These are phyloP conservation scores for Plantago elongata DNA, from an alignment of 257 asterid genomes.

Conservation along the genomic window DNA sequence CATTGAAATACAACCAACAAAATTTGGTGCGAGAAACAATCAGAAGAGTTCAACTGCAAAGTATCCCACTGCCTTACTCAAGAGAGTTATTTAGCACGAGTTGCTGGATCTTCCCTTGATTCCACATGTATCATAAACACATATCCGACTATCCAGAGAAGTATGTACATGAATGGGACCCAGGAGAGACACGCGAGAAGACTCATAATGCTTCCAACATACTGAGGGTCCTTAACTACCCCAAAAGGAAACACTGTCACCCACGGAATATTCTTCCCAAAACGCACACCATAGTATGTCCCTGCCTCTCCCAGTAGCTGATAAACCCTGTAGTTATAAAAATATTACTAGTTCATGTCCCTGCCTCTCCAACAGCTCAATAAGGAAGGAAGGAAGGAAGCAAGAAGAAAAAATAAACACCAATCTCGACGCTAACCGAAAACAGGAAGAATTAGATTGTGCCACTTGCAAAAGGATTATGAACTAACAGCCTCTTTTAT, in stretches of 20 bases:
- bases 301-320: constrained; percentile 90
- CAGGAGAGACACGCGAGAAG: constrained; percentile 69
- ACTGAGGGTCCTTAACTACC: constrained; percentile 84
- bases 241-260: constrained; percentile 84
- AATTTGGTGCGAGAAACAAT: constrained; percentile 9
- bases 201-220: constrained; percentile 78
- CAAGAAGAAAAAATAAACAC: neutral
- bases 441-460: neutral
- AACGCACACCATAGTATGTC: constrained; percentile 88
- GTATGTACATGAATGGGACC: constrained; percentile 58
- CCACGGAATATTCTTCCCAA: constrained; percentile 84
- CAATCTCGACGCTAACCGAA: neutral
- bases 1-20: constrained; percentile 9
- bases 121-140: constrained; percentile 60
- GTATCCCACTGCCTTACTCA: constrained; percentile 21
- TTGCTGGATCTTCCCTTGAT: constrained; percentile 65
- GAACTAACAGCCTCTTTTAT: too few relatives aligned
- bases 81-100: constrained; percentile 67
- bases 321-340: constrained; percentile 59
- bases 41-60: neutral
- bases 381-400: neutral
- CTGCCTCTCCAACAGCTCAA: too few relatives aligned
- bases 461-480: neutral
- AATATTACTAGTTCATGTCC: neutral
- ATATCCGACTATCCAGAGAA: constrained; percentile 71